Evolutionary conservation across 2,329 filamentous ascomycete species (phyloP).

Genomic region (Nakataea oryzae): DNA sequence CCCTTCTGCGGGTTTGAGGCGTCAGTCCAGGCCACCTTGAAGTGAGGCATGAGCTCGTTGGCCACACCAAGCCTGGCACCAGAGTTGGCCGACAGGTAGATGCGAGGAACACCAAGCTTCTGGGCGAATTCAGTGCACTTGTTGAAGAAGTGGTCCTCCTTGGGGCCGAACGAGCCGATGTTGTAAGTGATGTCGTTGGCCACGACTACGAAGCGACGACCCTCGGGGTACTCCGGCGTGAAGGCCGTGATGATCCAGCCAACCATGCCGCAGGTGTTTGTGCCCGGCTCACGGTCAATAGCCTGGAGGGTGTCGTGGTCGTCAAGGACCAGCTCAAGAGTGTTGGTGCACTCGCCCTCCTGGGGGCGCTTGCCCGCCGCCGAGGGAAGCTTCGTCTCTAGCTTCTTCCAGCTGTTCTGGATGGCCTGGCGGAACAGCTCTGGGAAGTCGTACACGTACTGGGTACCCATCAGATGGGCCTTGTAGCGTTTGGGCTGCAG

Average conservation of each 20-base stretch:
- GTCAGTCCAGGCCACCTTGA: constrained; percentile 96
- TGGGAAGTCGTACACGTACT: constrained; percentile 99
- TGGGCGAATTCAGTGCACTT: constrained; percentile 96
- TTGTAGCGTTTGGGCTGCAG: constrained; percentile 98
- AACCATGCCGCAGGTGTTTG: constrained; percentile 96
- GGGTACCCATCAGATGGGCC: constrained; percentile 97
- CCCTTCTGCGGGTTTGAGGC: constrained; percentile 68
- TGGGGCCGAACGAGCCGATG: constrained; percentile 94
- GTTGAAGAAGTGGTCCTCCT: constrained; percentile 97
- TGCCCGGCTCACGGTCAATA: constrained; percentile 88
- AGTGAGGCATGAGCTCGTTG: constrained; percentile 92
- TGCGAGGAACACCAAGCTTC: constrained; percentile 83
- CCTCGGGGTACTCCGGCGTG: constrained; percentile 90
- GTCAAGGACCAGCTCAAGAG: constrained; percentile 88
- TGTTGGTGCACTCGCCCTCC: constrained; percentile 84
- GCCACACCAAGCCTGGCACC: constrained; percentile 95
- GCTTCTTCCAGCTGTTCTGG: constrained; percentile 84
- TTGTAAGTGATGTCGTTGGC: constrained; percentile 99
- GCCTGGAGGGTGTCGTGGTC: constrained; percentile 87
- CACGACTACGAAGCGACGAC: constrained; percentile 87
- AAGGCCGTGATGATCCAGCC: constrained; percentile 93
- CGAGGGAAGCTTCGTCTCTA: constrained; percentile 64
- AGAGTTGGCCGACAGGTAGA: constrained; percentile 98
- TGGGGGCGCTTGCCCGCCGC: constrained; percentile 67
- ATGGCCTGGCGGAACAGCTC: constrained; percentile 98